A percentile compares a stretch with the other conserved stretches of the same genome.
Evolutionary conservation across 306 rosid species (phyloP).

Genomic region (Nissolia schottii): DNA sequence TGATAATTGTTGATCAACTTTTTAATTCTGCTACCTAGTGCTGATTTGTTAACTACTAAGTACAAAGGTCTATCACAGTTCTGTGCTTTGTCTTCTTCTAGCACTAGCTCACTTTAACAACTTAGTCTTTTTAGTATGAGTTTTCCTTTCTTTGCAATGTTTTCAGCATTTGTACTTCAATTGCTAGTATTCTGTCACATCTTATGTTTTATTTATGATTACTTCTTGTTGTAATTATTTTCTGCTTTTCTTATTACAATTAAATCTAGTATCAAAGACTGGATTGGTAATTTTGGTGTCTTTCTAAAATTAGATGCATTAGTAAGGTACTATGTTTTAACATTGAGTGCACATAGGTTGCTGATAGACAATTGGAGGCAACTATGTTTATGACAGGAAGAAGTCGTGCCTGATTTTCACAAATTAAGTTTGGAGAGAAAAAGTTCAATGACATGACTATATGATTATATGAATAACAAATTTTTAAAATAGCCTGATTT

Average conservation of each 20-base stretch:
- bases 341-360: neutral
- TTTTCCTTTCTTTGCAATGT: neutral
- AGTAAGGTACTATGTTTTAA: neutral
- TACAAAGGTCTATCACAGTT: neutral
- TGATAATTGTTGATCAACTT: constrained; percentile 7
- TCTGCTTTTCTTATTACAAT: neutral
- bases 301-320: neutral
- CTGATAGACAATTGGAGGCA: neutral
- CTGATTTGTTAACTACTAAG: neutral
- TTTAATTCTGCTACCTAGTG: neutral
- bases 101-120: neutral
- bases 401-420: neutral
- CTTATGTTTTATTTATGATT: too few species aligned
- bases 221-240: neutral
- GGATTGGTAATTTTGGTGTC: neutral
- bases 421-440: neutral
- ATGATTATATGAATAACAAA: neutral
- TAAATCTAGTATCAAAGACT: neutral
- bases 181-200: neutral
- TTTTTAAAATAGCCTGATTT: neutral
- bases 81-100: constrained; percentile 3
- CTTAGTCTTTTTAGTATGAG: neutral
- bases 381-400: neutral
- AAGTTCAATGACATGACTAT: neutral
- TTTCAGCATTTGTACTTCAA: too few species aligned